Evolutionary conservation across 768 basidiomycete genomes (phyloP).

Genomic region (Lactifluus pinguis): DNA sequence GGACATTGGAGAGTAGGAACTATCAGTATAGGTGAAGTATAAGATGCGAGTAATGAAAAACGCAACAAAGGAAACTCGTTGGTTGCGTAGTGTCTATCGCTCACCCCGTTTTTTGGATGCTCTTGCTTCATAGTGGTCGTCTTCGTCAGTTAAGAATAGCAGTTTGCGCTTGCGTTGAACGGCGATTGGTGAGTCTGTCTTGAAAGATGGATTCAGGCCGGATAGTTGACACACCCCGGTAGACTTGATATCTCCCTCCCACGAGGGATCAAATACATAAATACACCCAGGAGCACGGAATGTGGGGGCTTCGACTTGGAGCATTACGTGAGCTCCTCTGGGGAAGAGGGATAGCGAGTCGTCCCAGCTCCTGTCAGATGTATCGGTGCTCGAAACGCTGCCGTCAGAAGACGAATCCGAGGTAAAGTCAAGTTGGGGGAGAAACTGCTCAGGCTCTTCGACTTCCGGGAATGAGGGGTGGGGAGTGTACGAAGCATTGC

Average conservation of each 20-base stretch:
- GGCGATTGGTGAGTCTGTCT: neutral
- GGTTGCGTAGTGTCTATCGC: neutral
- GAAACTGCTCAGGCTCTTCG: neutral
- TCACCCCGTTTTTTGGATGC: neutral
- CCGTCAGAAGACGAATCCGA: constrained; percentile 2
- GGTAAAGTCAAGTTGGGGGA: neutral
- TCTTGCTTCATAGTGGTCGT: constrained; percentile 1
- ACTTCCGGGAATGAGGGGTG: neutral
- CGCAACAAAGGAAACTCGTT: neutral
- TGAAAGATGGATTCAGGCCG: neutral
- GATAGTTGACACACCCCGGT: neutral
- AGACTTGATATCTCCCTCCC: neutral
- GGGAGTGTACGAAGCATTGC: neutral
- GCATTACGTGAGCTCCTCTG: neutral
- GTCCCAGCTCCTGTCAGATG: neutral
- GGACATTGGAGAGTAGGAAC: neutral
- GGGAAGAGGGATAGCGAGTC: neutral
- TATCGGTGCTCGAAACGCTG: neutral
- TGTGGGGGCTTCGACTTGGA: neutral
- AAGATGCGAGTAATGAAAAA: neutral
- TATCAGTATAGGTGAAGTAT: neutral
- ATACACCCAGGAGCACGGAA: neutral
- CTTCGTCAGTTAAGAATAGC: constrained; percentile 1
- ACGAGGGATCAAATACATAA: neutral
- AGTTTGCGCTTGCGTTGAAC: constrained; percentile 11